A percentile compares a stretch with the other conserved stretches of the same genome.
phyloP scores from a whole-genome alignment of 2,329 filamentous ascomycete species.

The Cladophialophora psammophila region DNA sequence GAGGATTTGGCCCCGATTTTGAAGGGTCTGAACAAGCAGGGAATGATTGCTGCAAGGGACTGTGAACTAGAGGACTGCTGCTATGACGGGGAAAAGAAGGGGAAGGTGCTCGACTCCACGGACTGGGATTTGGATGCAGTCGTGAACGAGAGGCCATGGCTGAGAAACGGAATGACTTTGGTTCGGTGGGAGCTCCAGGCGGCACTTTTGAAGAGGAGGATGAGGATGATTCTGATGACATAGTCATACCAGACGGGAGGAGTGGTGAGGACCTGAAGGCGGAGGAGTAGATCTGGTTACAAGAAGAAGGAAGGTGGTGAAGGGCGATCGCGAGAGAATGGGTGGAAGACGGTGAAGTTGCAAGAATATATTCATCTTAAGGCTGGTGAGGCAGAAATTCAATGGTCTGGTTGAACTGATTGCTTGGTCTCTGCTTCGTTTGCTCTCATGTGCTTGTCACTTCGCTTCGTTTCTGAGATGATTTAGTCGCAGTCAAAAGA shows the following conservation, averaged over 20 bases:
- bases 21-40: constrained; percentile 21
- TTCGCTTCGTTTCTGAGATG: constrained; percentile 2
- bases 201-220: constrained; percentile 17
- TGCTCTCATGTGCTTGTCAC: not conserved
- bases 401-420: constrained; percentile 13
- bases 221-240: constrained; percentile 20
- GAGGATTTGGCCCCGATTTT: constrained; percentile 19
- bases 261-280: constrained; percentile 6
- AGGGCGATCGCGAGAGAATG: not conserved
- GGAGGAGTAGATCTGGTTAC: constrained; percentile 2
- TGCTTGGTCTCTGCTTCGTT: constrained; percentile 8
- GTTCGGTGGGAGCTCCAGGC: constrained; percentile 16
- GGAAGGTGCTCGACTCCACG: constrained; percentile 6
- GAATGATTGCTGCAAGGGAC: constrained; percentile 34
- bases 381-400: constrained; percentile 26
- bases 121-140: not conserved
- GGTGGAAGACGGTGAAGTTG: constrained; percentile 8
- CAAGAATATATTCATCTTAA: constrained; percentile 2
- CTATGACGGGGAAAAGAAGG: constrained; percentile 23
- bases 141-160: constrained; percentile 13
- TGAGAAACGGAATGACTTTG: constrained; percentile 22
- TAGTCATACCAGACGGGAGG: not conserved
- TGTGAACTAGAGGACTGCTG: constrained; percentile 31
- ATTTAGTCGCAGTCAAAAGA: constrained; percentile 8
- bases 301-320: constrained; percentile 14